Conservation (phyloP, 1,139 yeast species). For the Geotrichum australiense region DNA sequence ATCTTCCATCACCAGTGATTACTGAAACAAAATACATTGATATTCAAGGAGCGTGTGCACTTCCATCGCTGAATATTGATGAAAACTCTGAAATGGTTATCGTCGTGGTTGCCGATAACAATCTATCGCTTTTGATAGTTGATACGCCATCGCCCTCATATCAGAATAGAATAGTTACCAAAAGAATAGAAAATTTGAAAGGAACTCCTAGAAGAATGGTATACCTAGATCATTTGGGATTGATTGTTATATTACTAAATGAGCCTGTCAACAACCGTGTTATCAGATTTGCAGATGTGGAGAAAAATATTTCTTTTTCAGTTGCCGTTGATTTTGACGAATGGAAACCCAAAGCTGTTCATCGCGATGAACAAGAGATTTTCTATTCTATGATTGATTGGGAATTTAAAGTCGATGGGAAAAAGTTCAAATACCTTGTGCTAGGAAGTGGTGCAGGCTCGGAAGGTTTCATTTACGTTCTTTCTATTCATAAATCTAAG, state of each 20-base stretch:
- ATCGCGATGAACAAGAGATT: slow-evolving; percentile 3
- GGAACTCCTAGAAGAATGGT: slow-evolving; percentile 9
- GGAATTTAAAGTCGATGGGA: slow-evolving; percentile 11
- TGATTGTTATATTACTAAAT: slow-evolving; percentile 13
- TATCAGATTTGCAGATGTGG: slow-evolving; percentile 8
- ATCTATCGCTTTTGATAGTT: slow-evolving; percentile 6
- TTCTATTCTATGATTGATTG: slow-evolving; percentile 9
- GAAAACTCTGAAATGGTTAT: slow-evolving; percentile 3
- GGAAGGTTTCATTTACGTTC: slow-evolving; percentile 10
- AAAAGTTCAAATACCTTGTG: slow-evolving; percentile 13
- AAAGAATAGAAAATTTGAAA: slow-evolving; percentile 1
- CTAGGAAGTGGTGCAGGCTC: slow-evolving; percentile 10
- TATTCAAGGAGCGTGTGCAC: slow-evolving; percentile 12
- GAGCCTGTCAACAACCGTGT: slow-evolving; percentile 7
- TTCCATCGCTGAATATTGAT: slow-evolving; percentile 3
- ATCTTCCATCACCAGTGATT: slow-evolving; percentile 8
- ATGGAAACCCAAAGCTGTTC: slow-evolving; percentile 10
- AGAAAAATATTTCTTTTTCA: slow-evolving; percentile 6
- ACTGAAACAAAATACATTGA: slow-evolving; percentile 4
- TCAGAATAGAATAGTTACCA: neutral
- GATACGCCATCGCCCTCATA: slow-evolving; percentile 5
- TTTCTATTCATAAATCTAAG: slow-evolving; percentile 7
- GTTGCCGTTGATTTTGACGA: slow-evolving; percentile 11
- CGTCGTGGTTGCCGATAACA: slow-evolving; percentile 8
- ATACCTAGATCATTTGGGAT: slow-evolving; percentile 7